Percentiles rank a stretch among this genome's conserved stretches.
Conservation (phyloP, 2,329 filamentous ascomycete species). For the Cyphellophora attinorum region DNA sequence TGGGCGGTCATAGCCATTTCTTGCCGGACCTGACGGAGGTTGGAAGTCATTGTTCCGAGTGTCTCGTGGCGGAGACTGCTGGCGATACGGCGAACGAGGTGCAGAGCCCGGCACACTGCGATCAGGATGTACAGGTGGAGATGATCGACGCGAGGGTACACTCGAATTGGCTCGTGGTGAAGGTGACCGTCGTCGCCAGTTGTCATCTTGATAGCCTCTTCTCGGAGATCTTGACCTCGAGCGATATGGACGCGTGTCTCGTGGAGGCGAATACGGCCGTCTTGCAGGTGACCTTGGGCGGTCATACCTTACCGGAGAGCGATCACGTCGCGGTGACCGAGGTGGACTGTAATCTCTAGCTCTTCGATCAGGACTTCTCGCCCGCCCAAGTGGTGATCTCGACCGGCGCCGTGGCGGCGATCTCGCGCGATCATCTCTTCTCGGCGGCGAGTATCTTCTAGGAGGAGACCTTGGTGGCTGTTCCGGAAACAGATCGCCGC, state of each 20-base stretch:
- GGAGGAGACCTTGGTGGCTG: conserved; percentile 28
- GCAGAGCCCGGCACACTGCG: conserved; percentile 28
- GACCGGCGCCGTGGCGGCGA: conserved; percentile 30
- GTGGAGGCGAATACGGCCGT: conserved; percentile 21
- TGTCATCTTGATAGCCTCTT: conserved; percentile 34
- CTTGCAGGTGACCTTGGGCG: conserved; percentile 20
- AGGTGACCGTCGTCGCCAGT: conserved; percentile 45
- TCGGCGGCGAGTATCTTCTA: conserved; percentile 31
- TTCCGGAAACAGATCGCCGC: conserved; percentile 26
- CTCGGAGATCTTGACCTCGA: conserved; percentile 39
- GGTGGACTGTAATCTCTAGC: conserved; percentile 21
- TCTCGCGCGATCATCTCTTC: conserved; percentile 28
- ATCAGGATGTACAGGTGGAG: conserved; percentile 49
- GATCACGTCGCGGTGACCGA: neutral
- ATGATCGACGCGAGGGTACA: conserved; percentile 51
- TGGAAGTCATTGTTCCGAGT: conserved; percentile 4
- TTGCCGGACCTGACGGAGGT: conserved; percentile 21
- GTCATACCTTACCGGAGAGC: conserved; percentile 1
- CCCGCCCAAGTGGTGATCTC: conserved; percentile 27
- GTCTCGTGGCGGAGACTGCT: conserved; percentile 8
- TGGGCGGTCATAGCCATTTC: conserved; percentile 18
- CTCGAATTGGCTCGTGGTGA: conserved; percentile 40
- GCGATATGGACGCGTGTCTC: conserved; percentile 29
- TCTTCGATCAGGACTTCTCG: conserved; percentile 25
- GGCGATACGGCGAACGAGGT: conserved; percentile 18